Evolutionary conservation across 2,329 filamentous ascomycete genomes (phyloP).

Genomic region (Sordariomycetes sp.): DNA sequence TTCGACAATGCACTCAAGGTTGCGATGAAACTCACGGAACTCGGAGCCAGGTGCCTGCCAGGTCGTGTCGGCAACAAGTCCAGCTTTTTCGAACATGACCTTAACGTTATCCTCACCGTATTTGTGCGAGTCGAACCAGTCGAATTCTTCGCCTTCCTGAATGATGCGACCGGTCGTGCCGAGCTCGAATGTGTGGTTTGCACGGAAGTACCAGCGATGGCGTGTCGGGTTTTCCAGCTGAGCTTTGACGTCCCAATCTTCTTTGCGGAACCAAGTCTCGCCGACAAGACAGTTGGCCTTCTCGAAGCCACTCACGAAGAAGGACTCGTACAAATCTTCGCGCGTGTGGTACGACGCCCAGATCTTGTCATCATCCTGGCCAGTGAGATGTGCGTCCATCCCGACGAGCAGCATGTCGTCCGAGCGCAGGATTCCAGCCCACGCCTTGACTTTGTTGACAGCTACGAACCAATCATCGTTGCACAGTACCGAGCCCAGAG

Average conservation of each 20-base stretch:
- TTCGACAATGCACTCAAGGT: background rate
- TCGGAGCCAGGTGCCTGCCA: constrained; percentile 27
- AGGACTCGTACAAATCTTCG: constrained; percentile 22
- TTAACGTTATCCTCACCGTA: constrained; percentile 24
- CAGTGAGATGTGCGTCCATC: constrained; percentile 29
- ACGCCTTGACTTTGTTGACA: constrained; percentile 22
- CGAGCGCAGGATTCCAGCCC: constrained; percentile 23
- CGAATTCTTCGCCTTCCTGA: constrained; percentile 22
- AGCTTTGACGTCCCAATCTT: constrained; percentile 27
- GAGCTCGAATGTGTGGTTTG: constrained; percentile 21
- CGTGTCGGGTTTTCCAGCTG: constrained; percentile 26
- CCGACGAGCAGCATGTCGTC: constrained; percentile 27
- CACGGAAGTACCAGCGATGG: constrained; percentile 29
- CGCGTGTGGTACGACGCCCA: constrained; percentile 29
- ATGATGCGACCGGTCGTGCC: constrained; percentile 14
- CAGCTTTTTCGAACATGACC: constrained; percentile 28
- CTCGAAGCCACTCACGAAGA: constrained; percentile 29
- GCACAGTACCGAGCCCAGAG: constrained; percentile 30
- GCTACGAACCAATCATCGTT: constrained; percentile 28
- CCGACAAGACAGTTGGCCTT: constrained; percentile 25
- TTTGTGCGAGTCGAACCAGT: constrained; percentile 35
- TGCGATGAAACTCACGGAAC: constrained; percentile 20
- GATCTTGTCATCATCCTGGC: constrained; percentile 22
- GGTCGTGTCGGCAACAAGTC: constrained; percentile 22
- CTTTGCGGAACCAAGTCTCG: constrained; percentile 21